Evolutionary conservation across 2,329 filamentous ascomycete genomes (phyloP).

Genomic region (Diaporthe humulicola): DNA sequence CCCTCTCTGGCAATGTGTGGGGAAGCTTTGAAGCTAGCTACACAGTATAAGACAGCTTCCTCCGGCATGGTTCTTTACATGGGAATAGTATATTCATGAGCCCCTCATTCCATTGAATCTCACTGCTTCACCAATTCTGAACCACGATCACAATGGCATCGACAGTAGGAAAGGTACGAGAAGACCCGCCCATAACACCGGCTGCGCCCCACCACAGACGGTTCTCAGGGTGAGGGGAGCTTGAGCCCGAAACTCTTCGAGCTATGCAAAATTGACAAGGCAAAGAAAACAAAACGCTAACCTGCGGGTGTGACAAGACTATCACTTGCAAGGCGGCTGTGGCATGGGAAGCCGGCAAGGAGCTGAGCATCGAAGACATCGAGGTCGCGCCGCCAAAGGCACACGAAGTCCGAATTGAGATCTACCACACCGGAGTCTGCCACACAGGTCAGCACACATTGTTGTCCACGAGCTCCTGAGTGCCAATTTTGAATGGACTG

Average conservation of each 20-base stretch:
- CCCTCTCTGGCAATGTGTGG: constrained; percentile 3
- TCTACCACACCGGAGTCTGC: constrained; percentile 98
- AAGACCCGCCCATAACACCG: neutral
- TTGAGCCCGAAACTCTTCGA: neutral
- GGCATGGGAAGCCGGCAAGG: constrained; percentile 96
- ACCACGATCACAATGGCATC: constrained; percentile 34
- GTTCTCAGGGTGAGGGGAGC: neutral
- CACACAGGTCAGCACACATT: constrained; percentile 73
- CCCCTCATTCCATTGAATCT: neutral
- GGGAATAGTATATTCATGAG: neutral
- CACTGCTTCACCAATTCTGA: neutral
- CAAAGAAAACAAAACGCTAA: neutral
- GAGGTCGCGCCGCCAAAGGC: constrained; percentile 91
- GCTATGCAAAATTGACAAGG: neutral
- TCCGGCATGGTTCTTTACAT: neutral
- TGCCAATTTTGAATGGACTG: neutral
- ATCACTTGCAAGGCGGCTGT: constrained; percentile 80
- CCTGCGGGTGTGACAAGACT: constrained; percentile 11
- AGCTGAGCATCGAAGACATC: constrained; percentile 89
- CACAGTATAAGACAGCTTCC: constrained; percentile 11
- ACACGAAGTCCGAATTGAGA: constrained; percentile 95
- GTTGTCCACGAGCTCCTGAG: constrained; percentile 36
- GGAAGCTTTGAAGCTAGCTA: constrained; percentile 10
- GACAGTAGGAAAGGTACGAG: constrained; percentile 37
- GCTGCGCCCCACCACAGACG: neutral